Evolutionary conservation across 1,139 yeast species (phyloP).

Genomic region (Yamadazyma sp.): DNA sequence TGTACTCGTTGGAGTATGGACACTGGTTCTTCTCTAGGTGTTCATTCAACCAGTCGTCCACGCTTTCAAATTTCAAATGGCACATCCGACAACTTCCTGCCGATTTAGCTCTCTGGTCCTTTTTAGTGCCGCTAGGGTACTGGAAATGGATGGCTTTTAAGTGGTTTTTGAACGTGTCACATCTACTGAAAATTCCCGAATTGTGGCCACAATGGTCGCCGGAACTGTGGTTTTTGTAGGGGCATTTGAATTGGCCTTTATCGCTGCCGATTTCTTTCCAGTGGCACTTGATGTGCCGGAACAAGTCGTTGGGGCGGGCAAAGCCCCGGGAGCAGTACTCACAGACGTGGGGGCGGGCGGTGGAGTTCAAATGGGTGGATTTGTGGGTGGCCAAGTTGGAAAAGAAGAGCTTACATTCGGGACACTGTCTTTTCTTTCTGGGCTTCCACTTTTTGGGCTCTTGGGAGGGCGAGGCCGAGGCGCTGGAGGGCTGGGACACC

Average conservation of each 20-base stretch:
- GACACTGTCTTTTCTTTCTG: constrained; percentile 81
- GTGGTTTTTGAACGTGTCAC: constrained; percentile 91
- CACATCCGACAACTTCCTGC: constrained; percentile 80
- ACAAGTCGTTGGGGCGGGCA: constrained; percentile 82
- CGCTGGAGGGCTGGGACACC: constrained; percentile 1
- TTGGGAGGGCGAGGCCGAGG: constrained; percentile 3
- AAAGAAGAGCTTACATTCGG: constrained; percentile 72
- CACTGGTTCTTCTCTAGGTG: constrained; percentile 69
- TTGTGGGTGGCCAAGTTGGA: constrained; percentile 84
- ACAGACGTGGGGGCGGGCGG: constrained; percentile 77
- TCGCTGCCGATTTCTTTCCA: constrained; percentile 63
- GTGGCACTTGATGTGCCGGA: constrained; percentile 82
- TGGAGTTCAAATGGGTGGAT: constrained; percentile 74
- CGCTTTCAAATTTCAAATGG: constrained; percentile 59
- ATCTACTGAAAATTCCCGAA: constrained; percentile 80
- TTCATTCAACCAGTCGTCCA: constrained; percentile 73
- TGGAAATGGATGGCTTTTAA: constrained; percentile 85
- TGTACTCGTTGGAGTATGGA: constrained; percentile 27
- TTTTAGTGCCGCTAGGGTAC: constrained; percentile 84
- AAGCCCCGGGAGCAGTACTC: constrained; percentile 78
- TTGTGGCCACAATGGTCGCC: constrained; percentile 64
- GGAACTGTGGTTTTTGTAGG: constrained; percentile 31
- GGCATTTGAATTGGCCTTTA: constrained; percentile 49
- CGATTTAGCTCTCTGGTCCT: constrained; percentile 67
- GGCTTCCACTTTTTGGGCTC: constrained; percentile 38